Evolutionary conservation across 1,284 basidiomycete species (phyloP).

Genomic region (Ustilago trichophora): DNA sequence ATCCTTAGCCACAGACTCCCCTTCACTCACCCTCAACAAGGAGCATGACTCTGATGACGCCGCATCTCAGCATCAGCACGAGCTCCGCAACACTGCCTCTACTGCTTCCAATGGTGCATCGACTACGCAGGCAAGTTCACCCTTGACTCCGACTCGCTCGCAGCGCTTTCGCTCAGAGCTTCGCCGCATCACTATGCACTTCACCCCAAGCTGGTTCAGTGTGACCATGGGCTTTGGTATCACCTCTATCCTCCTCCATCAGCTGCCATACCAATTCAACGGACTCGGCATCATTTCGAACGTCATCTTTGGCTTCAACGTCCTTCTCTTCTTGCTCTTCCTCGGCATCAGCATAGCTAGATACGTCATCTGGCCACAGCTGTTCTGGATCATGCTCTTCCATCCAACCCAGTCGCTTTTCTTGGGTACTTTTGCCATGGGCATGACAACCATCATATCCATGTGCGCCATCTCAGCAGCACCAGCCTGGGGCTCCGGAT

Average conservation of each 20-base stretch:
- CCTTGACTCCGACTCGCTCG: constrained; percentile 1
- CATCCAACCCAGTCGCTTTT: constrained; percentile 77
- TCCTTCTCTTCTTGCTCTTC: constrained; percentile 74
- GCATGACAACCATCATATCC: constrained; percentile 74
- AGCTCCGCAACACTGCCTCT: constrained; percentile 7
- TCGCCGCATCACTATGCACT: constrained; percentile 43
- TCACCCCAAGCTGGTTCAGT: constrained; percentile 55
- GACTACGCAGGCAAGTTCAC: background rate
- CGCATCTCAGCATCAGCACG: background rate
- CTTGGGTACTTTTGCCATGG: constrained; percentile 78
- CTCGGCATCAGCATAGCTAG: constrained; percentile 68
- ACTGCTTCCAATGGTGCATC: background rate
- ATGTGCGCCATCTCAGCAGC: constrained; percentile 69
- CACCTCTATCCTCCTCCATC: constrained; percentile 68
- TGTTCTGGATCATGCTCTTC: constrained; percentile 72
- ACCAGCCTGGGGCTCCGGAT: constrained; percentile 70
- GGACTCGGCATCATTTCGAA: constrained; percentile 67
- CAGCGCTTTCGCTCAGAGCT: constrained; percentile 21
- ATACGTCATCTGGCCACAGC: constrained; percentile 72
- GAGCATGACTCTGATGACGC: background rate
- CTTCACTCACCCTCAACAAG: background rate
- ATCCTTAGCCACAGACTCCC: background rate
- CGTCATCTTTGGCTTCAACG: constrained; percentile 76
- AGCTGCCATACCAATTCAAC: constrained; percentile 68
- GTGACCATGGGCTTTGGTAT: constrained; percentile 69